Percentiles rank a stretch among this genome's conserved stretches.
phyloP scores from a whole-genome alignment of 2,329 filamentous ascomycete species.

The Colletotrichum tropicale region DNA sequence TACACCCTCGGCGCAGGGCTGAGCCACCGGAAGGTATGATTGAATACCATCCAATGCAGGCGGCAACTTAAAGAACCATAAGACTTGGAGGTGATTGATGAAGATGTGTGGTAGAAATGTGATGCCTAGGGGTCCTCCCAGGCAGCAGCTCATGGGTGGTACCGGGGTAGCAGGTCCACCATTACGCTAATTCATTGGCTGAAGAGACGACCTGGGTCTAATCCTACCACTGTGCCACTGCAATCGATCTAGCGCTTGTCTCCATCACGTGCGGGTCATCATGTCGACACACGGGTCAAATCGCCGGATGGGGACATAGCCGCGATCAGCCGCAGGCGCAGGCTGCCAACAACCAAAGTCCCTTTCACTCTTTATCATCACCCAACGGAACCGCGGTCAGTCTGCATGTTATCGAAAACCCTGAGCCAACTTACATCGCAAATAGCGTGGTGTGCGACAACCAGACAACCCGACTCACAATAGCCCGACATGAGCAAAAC shows the following conservation, averaged over 20 bases:
- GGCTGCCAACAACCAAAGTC: neutral
- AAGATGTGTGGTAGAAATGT: neutral
- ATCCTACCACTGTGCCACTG: neutral
- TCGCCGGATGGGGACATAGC: neutral
- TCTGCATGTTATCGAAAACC: neutral
- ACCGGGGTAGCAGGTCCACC: neutral
- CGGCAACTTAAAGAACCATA: neutral
- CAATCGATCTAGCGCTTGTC: neutral
- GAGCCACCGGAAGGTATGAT: neutral
- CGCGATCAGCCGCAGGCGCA: neutral
- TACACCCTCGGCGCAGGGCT: neutral
- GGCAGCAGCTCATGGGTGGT: neutral
- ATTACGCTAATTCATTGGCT: neutral
- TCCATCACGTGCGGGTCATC: neutral
- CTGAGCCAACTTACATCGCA: neutral
- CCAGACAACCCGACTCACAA: neutral
- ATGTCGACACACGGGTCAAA: neutral
- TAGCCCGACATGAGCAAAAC: neutral
- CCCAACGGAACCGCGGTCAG: neutral
- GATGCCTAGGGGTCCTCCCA: neutral
- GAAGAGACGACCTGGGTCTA: neutral
- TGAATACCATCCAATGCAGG: neutral
- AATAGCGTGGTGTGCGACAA: neutral
- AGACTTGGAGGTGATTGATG: neutral
- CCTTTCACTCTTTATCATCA: neutral